Evolutionary conservation across 2,329 filamentous ascomycete genomes (phyloP).

Genomic region (Diplodia intermedia): DNA sequence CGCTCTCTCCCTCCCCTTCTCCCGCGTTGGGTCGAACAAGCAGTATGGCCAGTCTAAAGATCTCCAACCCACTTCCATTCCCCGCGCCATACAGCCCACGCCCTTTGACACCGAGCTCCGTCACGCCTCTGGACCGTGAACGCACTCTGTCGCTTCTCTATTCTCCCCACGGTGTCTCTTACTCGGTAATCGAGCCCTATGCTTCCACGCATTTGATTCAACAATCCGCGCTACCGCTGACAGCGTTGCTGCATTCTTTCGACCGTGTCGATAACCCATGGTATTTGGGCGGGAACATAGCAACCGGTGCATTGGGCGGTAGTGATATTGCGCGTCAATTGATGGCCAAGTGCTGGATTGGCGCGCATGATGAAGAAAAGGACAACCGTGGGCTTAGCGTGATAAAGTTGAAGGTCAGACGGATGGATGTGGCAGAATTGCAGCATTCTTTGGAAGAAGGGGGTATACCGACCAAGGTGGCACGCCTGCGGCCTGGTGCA

Average conservation of each 20-base stretch:
- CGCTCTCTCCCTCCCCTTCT: slow-evolving; percentile 23
- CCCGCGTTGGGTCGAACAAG: slow-evolving; percentile 37
- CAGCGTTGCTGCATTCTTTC: slow-evolving; percentile 69
- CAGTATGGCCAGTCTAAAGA: slow-evolving; percentile 36
- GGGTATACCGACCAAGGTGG: slow-evolving; percentile 20
- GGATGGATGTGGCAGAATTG: slow-evolving; percentile 57
- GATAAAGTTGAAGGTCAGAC: slow-evolving; percentile 57
- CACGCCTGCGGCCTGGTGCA: slow-evolving; percentile 15
- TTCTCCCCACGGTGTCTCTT: slow-evolving; percentile 68
- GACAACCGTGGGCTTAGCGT: slow-evolving; percentile 61
- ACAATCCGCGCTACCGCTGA: slow-evolving; percentile 66
- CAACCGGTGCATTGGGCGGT: slow-evolving; percentile 64
- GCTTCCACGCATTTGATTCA: slow-evolving; percentile 63
- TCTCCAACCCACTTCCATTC: slow-evolving; percentile 15
- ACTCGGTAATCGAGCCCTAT: slow-evolving; percentile 62
- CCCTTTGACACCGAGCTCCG: slow-evolving; percentile 35
- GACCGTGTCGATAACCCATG: slow-evolving; percentile 65
- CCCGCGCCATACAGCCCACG: slow-evolving; percentile 12
- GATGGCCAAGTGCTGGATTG: slow-evolving; percentile 65
- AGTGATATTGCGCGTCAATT: slow-evolving; percentile 62
- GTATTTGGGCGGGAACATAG: slow-evolving; percentile 67
- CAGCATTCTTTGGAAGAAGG: slow-evolving; percentile 43
- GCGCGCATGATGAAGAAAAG: slow-evolving; percentile 67
- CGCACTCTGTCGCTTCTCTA: slow-evolving; percentile 67
- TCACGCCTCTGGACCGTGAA: slow-evolving; percentile 40